Base-by-base conservation (phyloP, 108 stramenopile species). In the Seminavis robusta region DNA sequence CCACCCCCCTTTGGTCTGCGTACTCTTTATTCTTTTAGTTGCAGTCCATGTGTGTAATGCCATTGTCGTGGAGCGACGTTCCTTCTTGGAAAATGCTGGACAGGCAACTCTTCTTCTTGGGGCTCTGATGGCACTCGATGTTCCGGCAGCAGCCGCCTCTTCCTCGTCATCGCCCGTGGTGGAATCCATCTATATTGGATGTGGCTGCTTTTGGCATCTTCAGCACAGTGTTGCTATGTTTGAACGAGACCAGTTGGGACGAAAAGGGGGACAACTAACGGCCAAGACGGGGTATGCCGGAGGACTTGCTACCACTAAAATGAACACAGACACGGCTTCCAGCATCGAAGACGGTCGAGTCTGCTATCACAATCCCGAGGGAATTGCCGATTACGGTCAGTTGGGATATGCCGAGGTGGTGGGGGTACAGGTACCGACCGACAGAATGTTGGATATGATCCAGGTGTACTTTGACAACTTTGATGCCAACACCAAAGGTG, bases 221-320 rank as follows among this genome's bases (percentile, higher is more conserved):
- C 77, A 86, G 48, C 84, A 83, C 56, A 82, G 83, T 56, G 74
- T 86, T 40, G 71, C 81, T 17, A 52, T 72, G 28, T 79, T 81
- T 17, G 86, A 88, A 61, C 61, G 63, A 20, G 44, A 23, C 0
- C 47, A 85, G 31, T 61, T 86, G 5, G 70, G 66, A 0, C 48
- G 82, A 5, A 29, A 47, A 13, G 81, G 78, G 23, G 29, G 48
- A 19, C 59, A 74, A 50, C 47, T 85, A 13, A 88, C 86, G 0
- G 57, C 81, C 9, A 47, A 63, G n/a, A 67, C 86, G 2, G 86
- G 83, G n/a, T 88, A 88, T 56, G 86, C 83, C n/a, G 86, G 86
- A 1, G 80, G 78, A 32, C 1, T 64, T 55, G 44, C 44, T 54
- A 5, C 41, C 5, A 67, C 55, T 36, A n/a, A n/a, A n/a, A n/a